These are phyloP conservation scores for Orbilia ellipsospora DNA, from an alignment of 2,329 filamentous ascomycete species.

Conservation along the genomic window DNA sequence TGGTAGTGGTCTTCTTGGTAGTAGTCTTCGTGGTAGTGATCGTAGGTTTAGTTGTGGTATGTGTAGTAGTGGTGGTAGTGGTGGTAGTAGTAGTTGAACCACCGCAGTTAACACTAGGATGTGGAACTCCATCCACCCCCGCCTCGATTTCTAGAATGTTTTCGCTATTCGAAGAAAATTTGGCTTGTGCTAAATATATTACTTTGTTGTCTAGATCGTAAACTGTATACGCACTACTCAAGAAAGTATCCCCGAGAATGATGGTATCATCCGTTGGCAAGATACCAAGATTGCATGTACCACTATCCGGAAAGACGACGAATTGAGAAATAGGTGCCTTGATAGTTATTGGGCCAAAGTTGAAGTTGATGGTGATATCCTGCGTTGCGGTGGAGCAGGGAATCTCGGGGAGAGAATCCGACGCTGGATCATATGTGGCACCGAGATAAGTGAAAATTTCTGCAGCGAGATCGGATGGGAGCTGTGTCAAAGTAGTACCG, in stretches of 20 bases:
- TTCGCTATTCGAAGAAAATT: slow-evolving; percentile 63
- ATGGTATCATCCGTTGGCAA: slow-evolving; percentile 62
- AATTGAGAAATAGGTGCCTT: slow-evolving; percentile 16
- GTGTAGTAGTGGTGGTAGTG: slow-evolving; percentile 6
- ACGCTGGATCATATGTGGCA: not conserved
- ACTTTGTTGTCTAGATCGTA: slow-evolving; percentile 68
- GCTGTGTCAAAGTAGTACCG: slow-evolving; percentile 23
- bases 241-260: slow-evolving; percentile 70
- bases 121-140: slow-evolving; percentile 25
- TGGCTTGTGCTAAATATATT: slow-evolving; percentile 69
- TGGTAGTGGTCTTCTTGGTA: slow-evolving; percentile 15
- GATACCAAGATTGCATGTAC: slow-evolving; percentile 69
- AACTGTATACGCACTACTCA: slow-evolving; percentile 71
- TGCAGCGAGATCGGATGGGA: slow-evolving; percentile 11
- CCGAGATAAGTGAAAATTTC: slow-evolving; percentile 12
- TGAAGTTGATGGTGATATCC: slow-evolving; percentile 25
- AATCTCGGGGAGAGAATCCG: slow-evolving; percentile 13
- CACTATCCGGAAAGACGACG: slow-evolving; percentile 57
- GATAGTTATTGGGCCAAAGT: slow-evolving; percentile 32
- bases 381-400: slow-evolving; percentile 18
- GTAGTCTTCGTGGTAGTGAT: slow-evolving; percentile 10
- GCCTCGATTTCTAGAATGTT: slow-evolving; percentile 45
- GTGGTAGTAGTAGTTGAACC: slow-evolving; percentile 20
- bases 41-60: too few relatives aligned
- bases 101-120: slow-evolving; percentile 21